Percentiles rank a stretch among this genome's conserved stretches.
Conservation (phyloP, 1,284 basidiomycete species). For the Ustilago cynodontis region DNA sequence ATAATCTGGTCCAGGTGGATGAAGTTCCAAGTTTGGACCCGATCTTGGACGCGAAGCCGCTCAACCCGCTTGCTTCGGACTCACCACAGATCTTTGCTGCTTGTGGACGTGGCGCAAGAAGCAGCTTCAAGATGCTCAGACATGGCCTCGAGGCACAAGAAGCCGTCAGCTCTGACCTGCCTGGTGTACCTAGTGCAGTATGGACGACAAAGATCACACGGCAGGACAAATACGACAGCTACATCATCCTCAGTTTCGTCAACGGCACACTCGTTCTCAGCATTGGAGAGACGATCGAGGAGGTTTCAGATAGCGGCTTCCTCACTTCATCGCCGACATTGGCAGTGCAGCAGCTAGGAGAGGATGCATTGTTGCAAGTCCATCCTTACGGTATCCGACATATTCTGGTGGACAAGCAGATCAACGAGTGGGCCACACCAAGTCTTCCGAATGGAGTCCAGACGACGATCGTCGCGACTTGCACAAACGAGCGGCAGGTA, state of each 20-base stretch:
- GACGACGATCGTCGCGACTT: constrained; percentile 65
- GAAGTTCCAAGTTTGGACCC: constrained; percentile 65
- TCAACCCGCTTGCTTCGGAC: constrained; percentile 61
- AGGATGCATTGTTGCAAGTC: constrained; percentile 67
- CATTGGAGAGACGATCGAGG: constrained; percentile 69
- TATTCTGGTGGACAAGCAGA: constrained; percentile 61
- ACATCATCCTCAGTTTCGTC: constrained; percentile 69
- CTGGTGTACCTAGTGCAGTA: constrained; percentile 66
- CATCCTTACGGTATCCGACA: constrained; percentile 68
- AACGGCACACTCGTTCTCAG: constrained; percentile 69
- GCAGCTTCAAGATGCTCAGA: constrained; percentile 67
- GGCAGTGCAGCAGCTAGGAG: constrained; percentile 67
- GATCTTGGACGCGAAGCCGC: constrained; percentile 64
- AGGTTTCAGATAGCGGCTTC: constrained; percentile 67
- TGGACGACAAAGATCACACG: constrained; percentile 66
- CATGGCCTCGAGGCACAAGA: constrained; percentile 68
- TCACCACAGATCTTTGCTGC: constrained; percentile 68
- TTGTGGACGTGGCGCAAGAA: constrained; percentile 65
- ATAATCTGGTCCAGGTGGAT: constrained; percentile 65
- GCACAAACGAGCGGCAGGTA: constrained; percentile 68
- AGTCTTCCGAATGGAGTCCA: constrained; percentile 52
- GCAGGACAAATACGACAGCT: constrained; percentile 64
- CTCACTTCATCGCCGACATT: constrained; percentile 64
- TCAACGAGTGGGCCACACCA: constrained; percentile 68
- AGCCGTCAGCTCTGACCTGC: constrained; percentile 68